phyloP scores from a whole-genome alignment of 345 rosid genomes.

The Euphorbia pulcherrima region DNA sequence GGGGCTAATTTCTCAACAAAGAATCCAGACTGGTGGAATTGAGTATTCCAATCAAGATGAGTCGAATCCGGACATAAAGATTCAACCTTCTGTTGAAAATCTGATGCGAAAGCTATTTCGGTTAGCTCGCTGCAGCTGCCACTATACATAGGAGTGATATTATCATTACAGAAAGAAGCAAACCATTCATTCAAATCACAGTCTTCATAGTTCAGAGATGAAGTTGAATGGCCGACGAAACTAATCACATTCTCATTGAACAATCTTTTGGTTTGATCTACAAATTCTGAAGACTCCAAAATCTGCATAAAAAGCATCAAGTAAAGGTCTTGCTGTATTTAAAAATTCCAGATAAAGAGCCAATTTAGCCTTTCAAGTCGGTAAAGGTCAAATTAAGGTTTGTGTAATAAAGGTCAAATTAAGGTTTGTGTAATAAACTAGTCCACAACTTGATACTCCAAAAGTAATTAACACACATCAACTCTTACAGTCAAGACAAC shows the following conservation, averaged over 20 bases:
- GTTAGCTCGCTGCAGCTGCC: conserved; percentile 39
- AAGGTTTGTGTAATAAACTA: too few species aligned
- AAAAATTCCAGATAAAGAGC: not conserved
- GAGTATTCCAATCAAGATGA: not conserved
- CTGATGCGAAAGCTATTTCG: conserved; percentile 26
- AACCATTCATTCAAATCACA: conserved; percentile 50
- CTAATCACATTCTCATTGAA: conserved; percentile 32
- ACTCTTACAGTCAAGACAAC: too few species aligned
- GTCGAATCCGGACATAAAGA: conserved; percentile 18
- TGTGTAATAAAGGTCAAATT: too few species aligned
- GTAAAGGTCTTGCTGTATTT: not conserved
- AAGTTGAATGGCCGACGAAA: conserved; percentile 20
- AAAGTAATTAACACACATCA: too few species aligned
- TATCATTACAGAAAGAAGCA: conserved; percentile 47
- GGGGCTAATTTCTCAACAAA: conserved; percentile 20
- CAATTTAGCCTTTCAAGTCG: not conserved
- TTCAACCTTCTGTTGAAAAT: conserved; percentile 16
- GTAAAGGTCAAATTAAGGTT: not conserved
- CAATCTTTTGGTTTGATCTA: conserved; percentile 48
- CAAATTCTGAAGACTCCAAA: conserved; percentile 50
- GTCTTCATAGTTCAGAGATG: conserved; percentile 37
- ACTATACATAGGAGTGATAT: conserved; percentile 35
- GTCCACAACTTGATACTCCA: too few species aligned
- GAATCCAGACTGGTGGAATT: conserved; percentile 17
- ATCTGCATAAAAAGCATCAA: conserved; percentile 43